These are phyloP conservation scores for Aureococcus anophagefferens DNA, from an alignment of 108 stramenopile genomes.

Conservation along the genomic window DNA sequence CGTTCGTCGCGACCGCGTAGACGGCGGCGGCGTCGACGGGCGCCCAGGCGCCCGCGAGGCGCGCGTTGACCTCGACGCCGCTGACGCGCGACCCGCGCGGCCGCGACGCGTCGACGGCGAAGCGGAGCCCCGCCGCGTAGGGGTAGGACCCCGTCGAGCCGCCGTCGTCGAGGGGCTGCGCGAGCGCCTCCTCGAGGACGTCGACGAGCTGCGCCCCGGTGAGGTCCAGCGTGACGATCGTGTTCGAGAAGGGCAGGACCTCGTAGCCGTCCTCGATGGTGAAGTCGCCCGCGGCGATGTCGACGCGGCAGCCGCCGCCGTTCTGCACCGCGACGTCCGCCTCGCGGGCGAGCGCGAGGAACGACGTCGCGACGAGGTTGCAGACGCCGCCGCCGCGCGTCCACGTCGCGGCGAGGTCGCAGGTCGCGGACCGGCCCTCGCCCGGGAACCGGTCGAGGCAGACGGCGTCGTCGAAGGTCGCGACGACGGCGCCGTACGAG, in stretches of 20 bases:
- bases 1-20: constrained; percentile 47
- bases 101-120: constrained; percentile 27
- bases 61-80: constrained; percentile 39
- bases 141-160: too few relatives aligned
- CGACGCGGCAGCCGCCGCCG: constrained; percentile 28
- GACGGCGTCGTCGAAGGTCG: too few relatives aligned
- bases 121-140: constrained; percentile 50
- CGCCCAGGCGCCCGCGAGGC: constrained; percentile 26
- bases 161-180: too few relatives aligned
- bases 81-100: constrained; percentile 13
- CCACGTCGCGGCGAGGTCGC: too few relatives aligned
- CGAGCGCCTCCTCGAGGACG: constrained; percentile 39
- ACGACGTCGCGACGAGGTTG: too few relatives aligned
- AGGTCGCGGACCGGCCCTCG: too few relatives aligned
- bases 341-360: too few relatives aligned
- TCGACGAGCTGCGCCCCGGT: constrained; percentile 29
- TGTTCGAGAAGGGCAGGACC: constrained; percentile 33
- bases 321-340: constrained; percentile 48
- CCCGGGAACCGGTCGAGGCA: too few relatives aligned
- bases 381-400: too few relatives aligned
- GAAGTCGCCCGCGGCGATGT: constrained; percentile 24
- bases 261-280: constrained; percentile 23
- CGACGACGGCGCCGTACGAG: too few relatives aligned
- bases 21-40: constrained; percentile 26
- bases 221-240: constrained; percentile 30